Percentiles rank a stretch among this genome's conserved stretches.
phyloP scores from a whole-genome alignment of 495 filamentous ascomycete species.

The Xylaria grammica region DNA sequence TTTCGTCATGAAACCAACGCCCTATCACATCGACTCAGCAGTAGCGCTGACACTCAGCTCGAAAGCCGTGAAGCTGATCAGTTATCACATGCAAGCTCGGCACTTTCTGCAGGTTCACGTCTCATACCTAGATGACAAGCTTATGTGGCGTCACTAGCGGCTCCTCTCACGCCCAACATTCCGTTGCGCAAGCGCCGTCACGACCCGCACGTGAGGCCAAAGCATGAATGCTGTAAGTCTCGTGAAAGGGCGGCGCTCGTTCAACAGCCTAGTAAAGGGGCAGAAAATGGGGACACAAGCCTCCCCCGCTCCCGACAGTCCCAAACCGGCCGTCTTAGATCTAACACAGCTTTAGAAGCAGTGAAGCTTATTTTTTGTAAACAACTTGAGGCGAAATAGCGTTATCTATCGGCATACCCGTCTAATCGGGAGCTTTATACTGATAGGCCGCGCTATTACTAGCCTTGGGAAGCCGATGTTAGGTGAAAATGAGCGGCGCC shows the following conservation, averaged over 20 bases:
- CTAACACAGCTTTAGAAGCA: not conserved
- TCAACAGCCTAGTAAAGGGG: not conserved
- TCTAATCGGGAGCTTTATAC: not conserved
- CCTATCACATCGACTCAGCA: not conserved
- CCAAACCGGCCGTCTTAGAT: not conserved
- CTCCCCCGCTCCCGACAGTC: not conserved
- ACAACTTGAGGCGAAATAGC: not conserved
- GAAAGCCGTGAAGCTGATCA: not conserved
- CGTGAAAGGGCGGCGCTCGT: not conserved
- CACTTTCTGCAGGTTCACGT: not conserved
- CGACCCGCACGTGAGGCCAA: constrained; percentile 4
- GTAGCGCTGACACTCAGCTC: not conserved
- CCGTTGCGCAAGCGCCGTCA: constrained; percentile 10
- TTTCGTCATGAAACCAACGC: not conserved
- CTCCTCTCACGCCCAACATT: not conserved
- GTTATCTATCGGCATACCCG: not conserved
- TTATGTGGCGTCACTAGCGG: constrained; percentile 4
- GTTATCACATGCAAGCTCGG: constrained; percentile 19
- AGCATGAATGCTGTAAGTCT: not conserved
- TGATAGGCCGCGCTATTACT: not conserved
- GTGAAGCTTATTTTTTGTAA: no score
- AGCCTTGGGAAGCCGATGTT: not conserved
- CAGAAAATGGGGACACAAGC: not conserved
- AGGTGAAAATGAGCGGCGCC: not conserved
- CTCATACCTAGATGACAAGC: not conserved